Evolutionary conservation across 495 filamentous ascomycete genomes (phyloP).

Genomic region (Lasiosphaeria ovina): DNA sequence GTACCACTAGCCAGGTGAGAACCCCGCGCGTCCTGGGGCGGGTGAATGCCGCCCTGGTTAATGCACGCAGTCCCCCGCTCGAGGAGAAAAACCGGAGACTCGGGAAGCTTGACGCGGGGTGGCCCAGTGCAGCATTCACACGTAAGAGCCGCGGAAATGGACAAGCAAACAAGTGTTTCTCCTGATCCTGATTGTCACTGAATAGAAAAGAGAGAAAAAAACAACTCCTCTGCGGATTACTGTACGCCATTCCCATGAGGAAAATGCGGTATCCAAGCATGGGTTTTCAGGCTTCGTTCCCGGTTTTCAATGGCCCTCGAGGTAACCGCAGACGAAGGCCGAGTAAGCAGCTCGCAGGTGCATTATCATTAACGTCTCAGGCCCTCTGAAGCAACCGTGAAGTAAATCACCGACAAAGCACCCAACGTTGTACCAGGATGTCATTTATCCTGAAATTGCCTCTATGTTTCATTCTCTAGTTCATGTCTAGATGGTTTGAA

Average conservation of each 20-base stretch:
- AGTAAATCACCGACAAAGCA: no score
- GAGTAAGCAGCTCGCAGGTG: no score
- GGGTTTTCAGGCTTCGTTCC: no score
- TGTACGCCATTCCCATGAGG: no score
- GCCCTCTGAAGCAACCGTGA: no score
- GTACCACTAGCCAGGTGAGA: not conserved
- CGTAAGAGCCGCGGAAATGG: not conserved
- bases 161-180: not conserved
- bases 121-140: not conserved
- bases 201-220: not conserved
- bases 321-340: no score
- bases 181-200: slow-evolving; percentile 17
- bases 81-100: slow-evolving; percentile 35
- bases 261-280: no score
- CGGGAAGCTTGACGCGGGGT: slow-evolving; percentile 21
- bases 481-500: no score
- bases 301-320: no score
- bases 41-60: slow-evolving; percentile 2
- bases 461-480: no score
- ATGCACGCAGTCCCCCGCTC: slow-evolving; percentile 5
- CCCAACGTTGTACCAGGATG: not conserved
- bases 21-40: slow-evolving; percentile 17
- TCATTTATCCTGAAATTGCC: not conserved
- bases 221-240: no score
- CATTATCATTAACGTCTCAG: no score